phyloP scores from a whole-genome alignment of 2,329 filamentous ascomycete genomes.

The Rhinocladiella similis region DNA sequence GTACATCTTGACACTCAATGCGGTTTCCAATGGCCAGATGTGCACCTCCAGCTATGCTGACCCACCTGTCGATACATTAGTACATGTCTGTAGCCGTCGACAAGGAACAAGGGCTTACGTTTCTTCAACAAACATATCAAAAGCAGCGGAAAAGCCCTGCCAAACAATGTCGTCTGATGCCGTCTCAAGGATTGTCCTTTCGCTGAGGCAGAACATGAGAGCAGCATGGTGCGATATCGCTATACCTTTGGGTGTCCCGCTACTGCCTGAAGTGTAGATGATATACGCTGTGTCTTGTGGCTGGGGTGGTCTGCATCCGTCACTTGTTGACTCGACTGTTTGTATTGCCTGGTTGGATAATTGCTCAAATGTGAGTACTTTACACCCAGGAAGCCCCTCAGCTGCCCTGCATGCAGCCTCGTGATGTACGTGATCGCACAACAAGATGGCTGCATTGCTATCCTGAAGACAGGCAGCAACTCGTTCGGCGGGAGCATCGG shows the following conservation, averaged over 20 bases:
- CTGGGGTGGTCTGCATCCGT: neutral
- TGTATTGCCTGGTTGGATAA: conserved; percentile 1
- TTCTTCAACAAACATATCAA: conserved; percentile 1
- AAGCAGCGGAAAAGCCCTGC: conserved; percentile 1
- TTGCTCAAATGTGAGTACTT: conserved; percentile 3
- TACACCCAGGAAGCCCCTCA: neutral
- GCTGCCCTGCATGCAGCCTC: conserved; percentile 1
- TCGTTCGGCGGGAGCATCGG: conserved; percentile 3
- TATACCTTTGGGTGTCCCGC: conserved; percentile 20
- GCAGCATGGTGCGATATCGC: conserved; percentile 1
- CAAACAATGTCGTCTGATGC: neutral
- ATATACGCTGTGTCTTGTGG: neutral
- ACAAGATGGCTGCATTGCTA: neutral
- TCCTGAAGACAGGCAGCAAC: conserved; percentile 1
- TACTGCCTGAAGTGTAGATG: neutral
- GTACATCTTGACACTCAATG: conserved; percentile 1
- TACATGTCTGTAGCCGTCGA: neutral
- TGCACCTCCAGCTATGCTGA: conserved; percentile 2
- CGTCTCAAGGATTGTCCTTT: neutral
- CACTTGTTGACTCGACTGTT: neutral
- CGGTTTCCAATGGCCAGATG: neutral
- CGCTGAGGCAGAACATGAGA: conserved; percentile 2
- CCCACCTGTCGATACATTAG: neutral
- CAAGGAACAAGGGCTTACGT: neutral
- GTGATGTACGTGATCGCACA: conserved; percentile 1